Evolutionary conservation across 2,329 filamentous ascomycete species (phyloP).

Genomic region (Aureobasidium melanogenum): DNA sequence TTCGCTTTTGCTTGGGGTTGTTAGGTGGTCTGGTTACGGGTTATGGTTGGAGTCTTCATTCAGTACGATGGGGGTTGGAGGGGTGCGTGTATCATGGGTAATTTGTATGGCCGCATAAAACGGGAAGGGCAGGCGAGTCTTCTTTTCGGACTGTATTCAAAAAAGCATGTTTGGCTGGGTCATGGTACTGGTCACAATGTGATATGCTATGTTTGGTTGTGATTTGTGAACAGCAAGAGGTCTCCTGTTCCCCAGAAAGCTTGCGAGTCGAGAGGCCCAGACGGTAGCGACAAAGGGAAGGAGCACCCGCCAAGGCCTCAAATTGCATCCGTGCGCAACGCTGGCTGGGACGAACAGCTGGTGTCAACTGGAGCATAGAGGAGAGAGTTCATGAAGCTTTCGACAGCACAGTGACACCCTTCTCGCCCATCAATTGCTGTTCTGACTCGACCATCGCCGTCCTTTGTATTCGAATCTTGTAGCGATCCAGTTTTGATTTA

Average conservation of each 20-base stretch:
- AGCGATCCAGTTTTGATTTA: background rate
- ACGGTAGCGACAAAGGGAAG: background rate
- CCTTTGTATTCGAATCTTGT: background rate
- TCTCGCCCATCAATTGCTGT: background rate
- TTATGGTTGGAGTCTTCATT: background rate
- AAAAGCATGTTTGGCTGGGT: conserved; percentile 3
- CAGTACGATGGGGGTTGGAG: background rate
- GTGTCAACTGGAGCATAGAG: conserved; percentile 1
- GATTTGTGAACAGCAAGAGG: background rate
- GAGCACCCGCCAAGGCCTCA: background rate
- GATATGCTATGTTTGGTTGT: background rate
- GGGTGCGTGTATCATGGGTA: background rate
- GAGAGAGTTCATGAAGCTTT: conserved; percentile 2
- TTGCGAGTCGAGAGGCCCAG: background rate
- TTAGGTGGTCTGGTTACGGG: background rate
- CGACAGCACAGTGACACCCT: background rate
- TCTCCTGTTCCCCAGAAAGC: background rate
- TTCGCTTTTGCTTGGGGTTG: background rate
- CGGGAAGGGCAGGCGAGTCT: background rate
- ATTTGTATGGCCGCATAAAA: conserved; percentile 2
- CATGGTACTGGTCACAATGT: background rate
- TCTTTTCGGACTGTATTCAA: conserved; percentile 5
- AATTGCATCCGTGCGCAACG: background rate
- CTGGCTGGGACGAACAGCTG: conserved; percentile 3
- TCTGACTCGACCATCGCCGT: background rate